Evolutionary conservation across 2,329 filamentous ascomycete genomes (phyloP), one percentile per base, ranked within the genome.

Genomic region (Penicillium psychrosexuale): DNA sequence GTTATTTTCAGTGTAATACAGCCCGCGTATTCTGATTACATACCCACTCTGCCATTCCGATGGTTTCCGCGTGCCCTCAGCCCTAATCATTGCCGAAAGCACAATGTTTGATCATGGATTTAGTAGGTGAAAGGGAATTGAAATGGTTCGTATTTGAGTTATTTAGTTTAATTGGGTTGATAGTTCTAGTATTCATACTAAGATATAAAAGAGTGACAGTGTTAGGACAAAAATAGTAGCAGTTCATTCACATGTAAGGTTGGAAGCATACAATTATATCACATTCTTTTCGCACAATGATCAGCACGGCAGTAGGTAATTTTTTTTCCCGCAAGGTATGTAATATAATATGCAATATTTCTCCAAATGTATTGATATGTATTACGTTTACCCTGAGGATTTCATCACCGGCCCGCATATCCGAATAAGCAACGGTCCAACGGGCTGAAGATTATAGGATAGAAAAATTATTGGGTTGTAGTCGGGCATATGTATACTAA

Each of bases 1-100:
- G 22, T n/a, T 11, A 11, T 8, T 34, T 33, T 43, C 36, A 12
- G 47, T 34, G 34, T 58, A 61, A 56, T 57, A 57, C 56, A 52
- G 38, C 55, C 39, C 46, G 28, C 42, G 62, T 65, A 65, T 53
- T 56, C 2, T 15, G 64, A 64, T 66, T 63, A 65, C 63, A 60
- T 54, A 64, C 54, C 57, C 58, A 62, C 61, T 51, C 34, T 24
- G 31, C 49, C 47, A 58, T 61, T 60, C 62, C 62, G 62, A 61
- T 53, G 58, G 53, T 60, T 63, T 60, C 62, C 62, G 62, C 51
- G 52, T 64, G 61, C 62, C 62, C 62, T 65, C 62, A 61, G 57
- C 62, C 62, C 62, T 65, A 65, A 65, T 58, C 57, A 33, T 55
- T 60, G 55, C 56, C 58, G 56, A 61, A 61, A 39, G 36, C 31